phyloP scores from a whole-genome alignment of 352 stramenopile genomes.

The Globisporangium viniferum region DNA sequence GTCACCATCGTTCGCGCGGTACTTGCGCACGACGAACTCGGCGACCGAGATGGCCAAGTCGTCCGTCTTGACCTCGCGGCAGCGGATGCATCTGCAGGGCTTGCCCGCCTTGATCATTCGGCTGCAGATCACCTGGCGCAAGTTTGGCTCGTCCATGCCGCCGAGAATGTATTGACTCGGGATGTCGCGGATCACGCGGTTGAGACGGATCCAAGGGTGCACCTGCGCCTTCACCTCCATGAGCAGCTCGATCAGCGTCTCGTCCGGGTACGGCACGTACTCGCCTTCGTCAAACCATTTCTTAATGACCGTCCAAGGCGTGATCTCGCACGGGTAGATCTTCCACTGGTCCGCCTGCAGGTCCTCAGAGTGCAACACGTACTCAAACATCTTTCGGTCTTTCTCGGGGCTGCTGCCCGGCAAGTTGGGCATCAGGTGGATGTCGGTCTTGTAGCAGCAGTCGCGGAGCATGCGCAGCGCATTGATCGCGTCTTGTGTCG shows the following conservation, averaged over 20 bases:
- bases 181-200: slow-evolving; percentile 93
- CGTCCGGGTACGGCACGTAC: slow-evolving; percentile 89
- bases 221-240: slow-evolving; percentile 89
- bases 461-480: slow-evolving; percentile 88
- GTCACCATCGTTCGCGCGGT: slow-evolving; percentile 81
- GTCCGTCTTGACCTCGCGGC: slow-evolving; percentile 89
- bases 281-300: slow-evolving; percentile 87
- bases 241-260: slow-evolving; percentile 86
- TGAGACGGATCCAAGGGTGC: slow-evolving; percentile 93
- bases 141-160: slow-evolving; percentile 90
- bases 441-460: slow-evolving; percentile 93
- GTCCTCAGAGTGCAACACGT: slow-evolving; percentile 82
- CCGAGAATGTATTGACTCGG: slow-evolving; percentile 92
- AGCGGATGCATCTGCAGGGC: slow-evolving; percentile 88
- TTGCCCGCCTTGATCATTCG: slow-evolving; percentile 74
- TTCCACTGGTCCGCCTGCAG: slow-evolving; percentile 95
- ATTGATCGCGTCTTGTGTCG: slow-evolving; percentile 58
- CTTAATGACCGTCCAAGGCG: slow-evolving; percentile 89
- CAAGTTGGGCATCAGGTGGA: slow-evolving; percentile 93
- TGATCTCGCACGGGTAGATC: slow-evolving; percentile 94
- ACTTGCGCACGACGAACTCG: slow-evolving; percentile 72
- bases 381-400: slow-evolving; percentile 90
- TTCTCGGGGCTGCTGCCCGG: slow-evolving; percentile 79
- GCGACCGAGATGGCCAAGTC: slow-evolving; percentile 71
- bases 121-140: slow-evolving; percentile 87